These are phyloP conservation scores for Zostera marina DNA, from an alignment of 116 monocot genomes.

Conservation along the genomic window DNA sequence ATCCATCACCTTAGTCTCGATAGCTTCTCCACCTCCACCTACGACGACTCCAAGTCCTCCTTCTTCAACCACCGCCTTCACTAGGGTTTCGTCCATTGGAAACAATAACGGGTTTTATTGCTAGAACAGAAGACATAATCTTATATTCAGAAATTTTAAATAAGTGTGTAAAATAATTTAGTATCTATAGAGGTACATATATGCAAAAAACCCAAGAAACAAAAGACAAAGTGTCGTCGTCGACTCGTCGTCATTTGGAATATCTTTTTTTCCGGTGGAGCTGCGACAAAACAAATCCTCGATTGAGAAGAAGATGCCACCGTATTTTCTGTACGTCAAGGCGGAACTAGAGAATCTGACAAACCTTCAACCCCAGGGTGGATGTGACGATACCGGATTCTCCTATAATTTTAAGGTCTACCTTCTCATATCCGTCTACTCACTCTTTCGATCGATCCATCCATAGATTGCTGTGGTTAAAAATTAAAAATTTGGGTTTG, in stretches of 20 bases:
- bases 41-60: background rate
- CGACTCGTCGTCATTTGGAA: too few relatives aligned
- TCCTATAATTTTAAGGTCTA: conserved; percentile 67
- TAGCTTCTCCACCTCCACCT: background rate
- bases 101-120: too few relatives aligned
- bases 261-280: too few relatives aligned
- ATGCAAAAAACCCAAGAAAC: too few relatives aligned
- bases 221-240: too few relatives aligned
- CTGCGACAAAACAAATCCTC: background rate
- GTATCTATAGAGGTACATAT: too few relatives aligned
- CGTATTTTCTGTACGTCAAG: conserved; percentile 33
- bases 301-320: conserved; percentile 35
- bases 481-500: background rate
- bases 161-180: too few relatives aligned
- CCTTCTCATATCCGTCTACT: background rate
- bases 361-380: conserved; percentile 58
- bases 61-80: background rate
- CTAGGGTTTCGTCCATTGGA: conserved; percentile 7
- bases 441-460: background rate
- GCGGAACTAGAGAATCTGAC: conserved; percentile 88
- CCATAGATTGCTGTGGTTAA: background rate
- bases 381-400: conserved; percentile 72
- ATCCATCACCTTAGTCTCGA: background rate
- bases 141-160: too few relatives aligned
- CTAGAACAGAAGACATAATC: too few relatives aligned